Evolutionary conservation across 768 basidiomycete species (phyloP), one percentile per base, ranked within the genome.

Genomic region (Chalciporus pseudorubinellus): DNA sequence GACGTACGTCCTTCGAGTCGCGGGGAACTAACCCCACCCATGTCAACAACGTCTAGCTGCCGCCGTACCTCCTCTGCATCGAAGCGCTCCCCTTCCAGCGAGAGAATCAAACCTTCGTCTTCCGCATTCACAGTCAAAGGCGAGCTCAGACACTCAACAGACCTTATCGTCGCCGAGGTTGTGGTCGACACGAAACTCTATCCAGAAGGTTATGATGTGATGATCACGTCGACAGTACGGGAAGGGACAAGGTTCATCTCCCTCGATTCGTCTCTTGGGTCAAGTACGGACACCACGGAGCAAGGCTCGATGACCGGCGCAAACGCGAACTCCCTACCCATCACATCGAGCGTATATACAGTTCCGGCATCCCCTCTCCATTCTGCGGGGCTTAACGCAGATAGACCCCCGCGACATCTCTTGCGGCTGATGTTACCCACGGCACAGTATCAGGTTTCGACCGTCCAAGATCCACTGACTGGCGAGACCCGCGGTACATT

Each of bases 291-390:
- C 51, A 47, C 38, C 33, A 14, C 20, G 28, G 33, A 22, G n/a
- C 5, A 48, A 3, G 39, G n/a, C 12, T 19, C 34, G 0, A 6
- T 5, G 16, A 33, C 50, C 13, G 34, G 38, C 24, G 4, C 40
- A 14, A 51, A 39, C 34, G 12, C 46, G 19, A 44, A 14, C 22
- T 71, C 58, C 31, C 76, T 84, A 24, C 89, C 83, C 14, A 71
- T 89, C 55, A 65, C 67, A 22, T 80, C 80, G 51, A 75, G 77
- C 5, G 73, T 94, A 13, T 80, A 89, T 63, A 87, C 86, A 1
- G 78, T 95, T 47, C 92, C 95, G 0, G 81, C 85, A 2, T 93
- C 92, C 19, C 82, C 92, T 11, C 71, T 91, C 51, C 89, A 89
- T 59, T 89, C 91, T 19, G 85, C 89, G 33, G 79, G 75, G 22